Percentiles rank a stretch among this genome's conserved stretches.
Evolutionary conservation across 2,329 filamentous ascomycete genomes (phyloP).

Genomic region (Arachnomyces sp.): DNA sequence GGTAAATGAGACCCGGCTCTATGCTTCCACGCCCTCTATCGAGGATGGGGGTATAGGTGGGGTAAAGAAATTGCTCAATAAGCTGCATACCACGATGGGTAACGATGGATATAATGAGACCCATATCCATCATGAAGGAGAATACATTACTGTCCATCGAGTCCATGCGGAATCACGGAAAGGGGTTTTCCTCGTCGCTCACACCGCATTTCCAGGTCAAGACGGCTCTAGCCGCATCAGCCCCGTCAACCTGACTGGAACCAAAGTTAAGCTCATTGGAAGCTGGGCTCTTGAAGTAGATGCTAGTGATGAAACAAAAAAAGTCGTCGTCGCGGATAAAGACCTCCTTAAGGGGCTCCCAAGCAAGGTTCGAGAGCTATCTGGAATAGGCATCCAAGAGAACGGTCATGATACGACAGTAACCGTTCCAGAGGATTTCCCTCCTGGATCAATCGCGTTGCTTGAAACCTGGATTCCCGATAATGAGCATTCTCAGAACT

Average conservation of each 20-base stretch:
- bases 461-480: constrained; percentile 94
- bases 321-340: constrained; percentile 59
- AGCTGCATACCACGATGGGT: constrained; percentile 92
- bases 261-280: constrained; percentile 74
- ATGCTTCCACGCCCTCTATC: constrained; percentile 65
- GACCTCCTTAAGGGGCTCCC: constrained; percentile 72
- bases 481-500: constrained; percentile 70
- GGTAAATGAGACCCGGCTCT: constrained; percentile 77
- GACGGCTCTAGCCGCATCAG: constrained; percentile 79
- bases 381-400: constrained; percentile 64
- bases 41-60: constrained; percentile 73
- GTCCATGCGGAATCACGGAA: constrained; percentile 88
- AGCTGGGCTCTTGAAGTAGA: constrained; percentile 92
- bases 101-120: constrained; percentile 91
- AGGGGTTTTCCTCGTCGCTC: constrained; percentile 90
- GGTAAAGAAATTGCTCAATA: constrained; percentile 86
- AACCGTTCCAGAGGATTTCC: constrained; percentile 71
- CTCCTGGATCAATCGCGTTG: constrained; percentile 85
- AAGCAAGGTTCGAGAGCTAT: constrained; percentile 65
- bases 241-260: constrained; percentile 72
- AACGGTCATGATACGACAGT: constrained; percentile 68
- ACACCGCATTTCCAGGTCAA: constrained; percentile 86
- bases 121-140: constrained; percentile 90
- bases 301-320: constrained; percentile 58
- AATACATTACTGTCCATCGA: constrained; percentile 93